Conservation (phyloP, 2,329 filamentous ascomycete genomes). For the Escovopsis sp. region DNA sequence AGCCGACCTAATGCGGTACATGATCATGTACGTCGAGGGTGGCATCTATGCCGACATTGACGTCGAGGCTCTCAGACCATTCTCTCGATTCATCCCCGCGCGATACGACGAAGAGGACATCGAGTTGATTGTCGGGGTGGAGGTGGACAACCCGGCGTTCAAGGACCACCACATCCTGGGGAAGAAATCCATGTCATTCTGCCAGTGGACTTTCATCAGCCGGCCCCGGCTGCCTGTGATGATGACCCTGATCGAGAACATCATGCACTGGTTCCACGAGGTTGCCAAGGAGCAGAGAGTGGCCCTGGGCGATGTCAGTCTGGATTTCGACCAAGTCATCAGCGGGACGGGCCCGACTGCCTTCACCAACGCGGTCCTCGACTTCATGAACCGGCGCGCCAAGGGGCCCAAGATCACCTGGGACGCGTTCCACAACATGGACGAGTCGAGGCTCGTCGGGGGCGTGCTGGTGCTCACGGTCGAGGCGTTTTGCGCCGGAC, state of each 20-base stretch:
- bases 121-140: slow-evolving; percentile 55
- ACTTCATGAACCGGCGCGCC: slow-evolving; percentile 41
- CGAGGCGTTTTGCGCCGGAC: slow-evolving; percentile 57
- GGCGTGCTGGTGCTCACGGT: slow-evolving; percentile 54
- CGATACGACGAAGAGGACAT: slow-evolving; percentile 49
- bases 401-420: slow-evolving; percentile 33
- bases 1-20: slow-evolving; percentile 53
- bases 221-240: slow-evolving; percentile 54
- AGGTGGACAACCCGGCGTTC: slow-evolving; percentile 56
- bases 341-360: slow-evolving; percentile 58
- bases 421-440: slow-evolving; percentile 50
- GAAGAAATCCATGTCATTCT: slow-evolving; percentile 54
- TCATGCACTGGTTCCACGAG: slow-evolving; percentile 49
- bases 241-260: slow-evolving; percentile 52
- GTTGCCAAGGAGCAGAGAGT: slow-evolving; percentile 44
- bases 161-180: slow-evolving; percentile 49
- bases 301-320: slow-evolving; percentile 42
- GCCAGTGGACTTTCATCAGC: slow-evolving; percentile 62
- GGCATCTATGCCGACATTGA: slow-evolving; percentile 52
- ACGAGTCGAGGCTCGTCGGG: slow-evolving; percentile 49
- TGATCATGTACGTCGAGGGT: slow-evolving; percentile 59
- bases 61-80: slow-evolving; percentile 20
- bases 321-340: slow-evolving; percentile 60
- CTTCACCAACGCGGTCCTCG: slow-evolving; percentile 50
- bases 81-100: slow-evolving; percentile 27